These are phyloP conservation scores for Capsicum baccatum DNA, from an alignment of 257 asterid genomes.

Conservation along the genomic window DNA sequence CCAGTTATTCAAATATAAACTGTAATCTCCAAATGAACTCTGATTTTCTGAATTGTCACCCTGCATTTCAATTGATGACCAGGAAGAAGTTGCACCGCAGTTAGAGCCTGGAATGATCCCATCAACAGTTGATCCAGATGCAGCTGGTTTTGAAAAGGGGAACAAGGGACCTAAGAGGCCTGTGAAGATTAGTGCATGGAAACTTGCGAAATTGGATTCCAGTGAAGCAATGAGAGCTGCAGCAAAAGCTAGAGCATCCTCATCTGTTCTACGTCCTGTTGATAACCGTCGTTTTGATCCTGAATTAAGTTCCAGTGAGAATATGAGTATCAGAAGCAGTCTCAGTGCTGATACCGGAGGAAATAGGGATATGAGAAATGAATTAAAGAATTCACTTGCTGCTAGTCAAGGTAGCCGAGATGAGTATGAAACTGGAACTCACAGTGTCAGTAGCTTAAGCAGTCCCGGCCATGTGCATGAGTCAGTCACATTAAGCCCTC, in stretches of 20 bases:
- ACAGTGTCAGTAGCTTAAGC: constrained; percentile 86
- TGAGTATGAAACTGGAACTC: constrained; percentile 88
- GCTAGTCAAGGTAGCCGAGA: constrained; percentile 89
- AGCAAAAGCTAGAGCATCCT: constrained; percentile 97
- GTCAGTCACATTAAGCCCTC: constrained; percentile 81
- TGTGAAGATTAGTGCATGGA: constrained; percentile 94
- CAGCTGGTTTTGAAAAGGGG: constrained; percentile 56
- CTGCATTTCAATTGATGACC: constrained; percentile 40
- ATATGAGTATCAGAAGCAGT: constrained; percentile 79
- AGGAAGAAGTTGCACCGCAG: constrained; percentile 99
- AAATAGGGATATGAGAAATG: constrained; percentile 57
- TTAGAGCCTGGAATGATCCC: constrained; percentile 94
- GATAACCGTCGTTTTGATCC: constrained; percentile 69
- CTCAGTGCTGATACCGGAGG: constrained; percentile 81
- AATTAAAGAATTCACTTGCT: constrained; percentile 58
- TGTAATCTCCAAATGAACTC: constrained; percentile 1
- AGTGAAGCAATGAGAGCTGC: constrained; percentile 93
- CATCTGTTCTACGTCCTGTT: constrained; percentile 89
- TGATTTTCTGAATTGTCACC: constrained; percentile 30
- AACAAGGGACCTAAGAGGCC: constrained; percentile 68
- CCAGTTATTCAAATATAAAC: neutral
- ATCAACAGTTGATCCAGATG: constrained; percentile 96
- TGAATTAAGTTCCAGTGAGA: constrained; percentile 90
- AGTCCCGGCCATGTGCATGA: constrained; percentile 87
- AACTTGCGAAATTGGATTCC: constrained; percentile 91